phyloP scores from a whole-genome alignment of 192 early-diverging fungal genomes.

The Fimicolochytrium jonesii region DNA sequence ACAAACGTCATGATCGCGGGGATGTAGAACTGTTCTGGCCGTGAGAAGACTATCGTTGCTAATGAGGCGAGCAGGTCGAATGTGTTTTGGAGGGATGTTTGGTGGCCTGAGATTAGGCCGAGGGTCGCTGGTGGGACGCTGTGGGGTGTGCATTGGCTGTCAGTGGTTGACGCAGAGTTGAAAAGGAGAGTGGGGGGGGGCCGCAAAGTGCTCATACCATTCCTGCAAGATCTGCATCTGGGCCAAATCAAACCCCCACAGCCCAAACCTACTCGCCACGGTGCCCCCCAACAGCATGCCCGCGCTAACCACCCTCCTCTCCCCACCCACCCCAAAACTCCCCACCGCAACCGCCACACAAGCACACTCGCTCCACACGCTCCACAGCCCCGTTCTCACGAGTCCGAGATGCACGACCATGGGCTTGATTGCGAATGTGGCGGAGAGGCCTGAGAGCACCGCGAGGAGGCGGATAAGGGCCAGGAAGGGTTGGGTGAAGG shows the following conservation, averaged over 20 bases:
- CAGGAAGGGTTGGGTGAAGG: constrained; percentile 28
- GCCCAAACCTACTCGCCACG: constrained; percentile 32
- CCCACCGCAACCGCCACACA: constrained; percentile 21
- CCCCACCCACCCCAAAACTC: constrained; percentile 24
- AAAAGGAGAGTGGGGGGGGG: background rate
- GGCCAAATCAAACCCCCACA: constrained; percentile 46
- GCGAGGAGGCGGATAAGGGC: constrained; percentile 28
- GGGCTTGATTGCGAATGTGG: constrained; percentile 29
- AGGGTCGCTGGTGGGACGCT: background rate
- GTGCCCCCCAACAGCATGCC: constrained; percentile 36
- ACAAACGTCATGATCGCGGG: constrained; percentile 24
- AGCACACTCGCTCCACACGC: constrained; percentile 30
- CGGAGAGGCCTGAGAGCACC: constrained; percentile 31
- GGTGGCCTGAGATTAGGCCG: constrained; percentile 33
- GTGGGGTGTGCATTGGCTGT: background rate
- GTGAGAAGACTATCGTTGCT: constrained; percentile 29
- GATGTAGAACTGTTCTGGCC: constrained; percentile 21
- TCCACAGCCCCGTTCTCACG: constrained; percentile 31
- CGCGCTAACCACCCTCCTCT: background rate
- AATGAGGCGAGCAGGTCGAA: constrained; percentile 39
- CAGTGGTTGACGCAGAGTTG: background rate
- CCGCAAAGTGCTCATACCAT: constrained; percentile 8
- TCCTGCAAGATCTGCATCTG: constrained; percentile 47
- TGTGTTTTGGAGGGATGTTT: constrained; percentile 38
- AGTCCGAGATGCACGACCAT: constrained; percentile 31